Conservation (phyloP, 768 basidiomycete genomes). For the Tremella yokohamensis region DNA sequence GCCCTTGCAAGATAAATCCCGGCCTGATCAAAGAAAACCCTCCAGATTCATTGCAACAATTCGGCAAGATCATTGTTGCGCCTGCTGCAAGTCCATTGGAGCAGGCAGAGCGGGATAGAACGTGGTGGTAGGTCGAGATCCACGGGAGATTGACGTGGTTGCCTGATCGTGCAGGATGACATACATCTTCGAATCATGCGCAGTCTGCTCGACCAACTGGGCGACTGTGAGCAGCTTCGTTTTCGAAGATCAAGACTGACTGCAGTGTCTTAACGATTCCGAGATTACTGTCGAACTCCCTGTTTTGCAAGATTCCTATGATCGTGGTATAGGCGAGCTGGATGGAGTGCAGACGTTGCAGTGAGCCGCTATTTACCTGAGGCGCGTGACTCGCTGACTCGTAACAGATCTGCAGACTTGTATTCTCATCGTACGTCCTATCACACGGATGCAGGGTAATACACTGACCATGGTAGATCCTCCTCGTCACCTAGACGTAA, state of each 20-base stretch:
- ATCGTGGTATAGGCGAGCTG: conserved; percentile 23
- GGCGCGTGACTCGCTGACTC: not conserved
- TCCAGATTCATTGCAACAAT: conserved; percentile 9
- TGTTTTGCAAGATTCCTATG: conserved; percentile 25
- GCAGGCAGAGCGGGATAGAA: conserved; percentile 36
- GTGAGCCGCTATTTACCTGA: conserved; percentile 15
- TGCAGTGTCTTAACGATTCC: conserved; percentile 27
- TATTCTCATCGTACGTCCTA: conserved; percentile 1
- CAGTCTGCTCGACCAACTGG: conserved; percentile 24
- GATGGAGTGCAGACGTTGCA: conserved; percentile 28
- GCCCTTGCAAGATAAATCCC: not conserved
- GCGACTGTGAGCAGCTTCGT: conserved; percentile 18
- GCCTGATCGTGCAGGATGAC: conserved; percentile 21
- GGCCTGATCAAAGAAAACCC: conserved; percentile 10
- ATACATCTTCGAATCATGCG: conserved; percentile 24
- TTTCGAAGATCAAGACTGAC: not conserved
- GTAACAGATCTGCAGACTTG: conserved; percentile 7
- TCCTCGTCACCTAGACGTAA: conserved; percentile 30
- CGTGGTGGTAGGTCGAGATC: conserved; percentile 33
- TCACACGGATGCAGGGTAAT: conserved; percentile 5
- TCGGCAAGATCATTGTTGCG: conserved; percentile 13
- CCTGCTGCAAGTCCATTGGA: conserved; percentile 17
- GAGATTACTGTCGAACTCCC: conserved; percentile 44
- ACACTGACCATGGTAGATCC: conserved; percentile 23
- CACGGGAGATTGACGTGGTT: not conserved